Conservation (phyloP, 306 rosid genomes). For the Cajanus cajan region DNA sequence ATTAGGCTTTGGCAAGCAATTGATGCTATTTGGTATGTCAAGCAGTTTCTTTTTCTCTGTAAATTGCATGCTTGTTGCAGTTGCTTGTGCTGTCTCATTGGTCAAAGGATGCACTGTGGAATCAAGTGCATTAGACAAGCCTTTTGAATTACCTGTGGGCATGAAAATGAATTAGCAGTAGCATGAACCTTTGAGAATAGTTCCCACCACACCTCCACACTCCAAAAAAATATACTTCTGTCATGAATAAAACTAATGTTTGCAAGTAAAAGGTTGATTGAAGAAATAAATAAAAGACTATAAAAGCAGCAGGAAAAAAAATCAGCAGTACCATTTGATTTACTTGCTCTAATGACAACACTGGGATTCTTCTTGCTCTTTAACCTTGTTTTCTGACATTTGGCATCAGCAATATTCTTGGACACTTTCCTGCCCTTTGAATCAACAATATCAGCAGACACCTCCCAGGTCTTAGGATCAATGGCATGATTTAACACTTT, state of each 20-base stretch:
- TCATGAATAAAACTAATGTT: neutral
- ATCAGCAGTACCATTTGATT: constrained; percentile 35
- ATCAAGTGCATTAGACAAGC: constrained; percentile 12
- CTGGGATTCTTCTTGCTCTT: constrained; percentile 38
- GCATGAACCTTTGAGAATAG: neutral
- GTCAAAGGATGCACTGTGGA: constrained; percentile 24
- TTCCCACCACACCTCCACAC: neutral
- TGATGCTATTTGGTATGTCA: constrained; percentile 46
- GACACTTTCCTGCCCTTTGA: neutral
- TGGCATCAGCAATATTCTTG: neutral
- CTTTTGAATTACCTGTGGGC: constrained; percentile 8
- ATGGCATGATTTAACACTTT: constrained; percentile 7
- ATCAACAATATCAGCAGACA: neutral
- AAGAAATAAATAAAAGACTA: constrained; percentile 12
- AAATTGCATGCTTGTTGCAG: constrained; percentile 30
- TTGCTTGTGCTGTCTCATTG: constrained; percentile 15
- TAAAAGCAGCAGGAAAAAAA: neutral
- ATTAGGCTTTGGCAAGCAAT: constrained; percentile 46
- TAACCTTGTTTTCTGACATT: constrained; percentile 15
- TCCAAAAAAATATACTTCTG: neutral
- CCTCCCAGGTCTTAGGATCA: neutral
- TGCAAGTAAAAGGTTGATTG: neutral
- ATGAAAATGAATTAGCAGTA: constrained; percentile 23
- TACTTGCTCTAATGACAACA: constrained; percentile 37
- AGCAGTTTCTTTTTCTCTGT: constrained; percentile 34